phyloP scores from a whole-genome alignment of 495 filamentous ascomycete genomes.

The Aspergillus heteromorphus region DNA sequence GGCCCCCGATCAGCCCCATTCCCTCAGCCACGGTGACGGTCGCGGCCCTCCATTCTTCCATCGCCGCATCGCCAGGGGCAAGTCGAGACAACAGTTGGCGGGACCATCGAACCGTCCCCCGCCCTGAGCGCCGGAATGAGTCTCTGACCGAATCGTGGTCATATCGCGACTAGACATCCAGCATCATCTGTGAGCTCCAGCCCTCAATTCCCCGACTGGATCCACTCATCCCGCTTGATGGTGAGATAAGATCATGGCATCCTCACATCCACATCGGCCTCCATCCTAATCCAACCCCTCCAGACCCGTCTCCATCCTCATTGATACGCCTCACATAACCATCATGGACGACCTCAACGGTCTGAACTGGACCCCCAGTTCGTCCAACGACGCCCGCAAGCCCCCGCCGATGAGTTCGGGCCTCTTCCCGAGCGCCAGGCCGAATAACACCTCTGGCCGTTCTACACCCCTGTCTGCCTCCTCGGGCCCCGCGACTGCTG shows the following conservation, averaged over 20 bases:
- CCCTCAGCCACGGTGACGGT: conserved; percentile 11
- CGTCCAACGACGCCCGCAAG: conserved; percentile 34
- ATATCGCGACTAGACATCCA: neutral
- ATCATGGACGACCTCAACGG: conserved; percentile 56
- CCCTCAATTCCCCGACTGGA: neutral
- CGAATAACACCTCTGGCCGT: conserved; percentile 56
- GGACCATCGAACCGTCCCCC: neutral
- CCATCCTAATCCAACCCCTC: conserved; percentile 18
- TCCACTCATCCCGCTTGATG: conserved; percentile 13
- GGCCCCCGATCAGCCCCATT: neutral
- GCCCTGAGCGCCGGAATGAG: neutral
- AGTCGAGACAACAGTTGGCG: neutral
- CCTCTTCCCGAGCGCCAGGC: conserved; percentile 56
- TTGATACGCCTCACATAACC: conserved; percentile 7
- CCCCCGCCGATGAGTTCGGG: conserved; percentile 48
- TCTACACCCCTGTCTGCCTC: conserved; percentile 61
- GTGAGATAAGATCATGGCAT: conserved; percentile 12
- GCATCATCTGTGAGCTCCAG: neutral
- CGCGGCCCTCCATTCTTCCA: conserved; percentile 6
- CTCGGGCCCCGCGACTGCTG: conserved; percentile 42
- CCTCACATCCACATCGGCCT: conserved; percentile 9
- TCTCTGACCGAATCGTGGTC: neutral
- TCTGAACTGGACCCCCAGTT: conserved; percentile 47
- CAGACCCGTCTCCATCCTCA: conserved; percentile 16
- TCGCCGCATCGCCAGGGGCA: too few species aligned